Evolutionary conservation across 352 stramenopile genomes (phyloP), one percentile per base, ranked within the genome.

Genomic region (Phytophthora hybrid): DNA sequence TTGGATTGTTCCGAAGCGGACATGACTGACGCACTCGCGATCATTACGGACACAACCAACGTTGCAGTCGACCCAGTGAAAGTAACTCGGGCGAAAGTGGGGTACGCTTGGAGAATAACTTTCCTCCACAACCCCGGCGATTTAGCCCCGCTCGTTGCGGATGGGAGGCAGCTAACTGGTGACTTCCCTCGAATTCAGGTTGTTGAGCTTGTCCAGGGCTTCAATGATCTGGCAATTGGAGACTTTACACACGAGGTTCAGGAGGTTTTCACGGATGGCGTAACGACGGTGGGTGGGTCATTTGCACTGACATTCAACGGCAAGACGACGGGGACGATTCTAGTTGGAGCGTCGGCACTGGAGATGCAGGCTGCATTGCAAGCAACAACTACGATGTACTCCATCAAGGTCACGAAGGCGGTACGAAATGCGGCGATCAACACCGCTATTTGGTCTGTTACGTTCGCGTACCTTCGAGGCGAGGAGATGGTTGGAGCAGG

Each of bases 231-330:
- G 29, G 92, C 93, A 41, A 95, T 96, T 10, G 93, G 92, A 7
- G 82, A 97, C 56, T 99, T 98, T 81, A 98, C 96, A 0, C 90
- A 97, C 66, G 97, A 99, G 78, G 53, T 79, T 19, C 72, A 79
- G 23, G 72, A 79, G 39, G 62, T 79, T 8, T 75, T 62, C 41
- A 79, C 66, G 0, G 67, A 75, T 65, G 34, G 52, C 23, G 66
- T 71, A 10, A 49, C 77, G 9, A 37, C 64, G 10, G 57, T 98
- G 0, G 76, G 69, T 13, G 97, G 95, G 0, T 88, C 76, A 10
- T 99, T 99, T 76, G 82, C 77, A 16, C 80, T 99, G 18, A 85
- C 74, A 29, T 98, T 99, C 70, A 87, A 98, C 76, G 96, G 91
- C 39, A 89, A 96, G 56, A 76, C 84, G 5, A 97, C 95, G 18